phyloP scores from a whole-genome alignment of 331 rosid species.

The Malus hybrid region DNA sequence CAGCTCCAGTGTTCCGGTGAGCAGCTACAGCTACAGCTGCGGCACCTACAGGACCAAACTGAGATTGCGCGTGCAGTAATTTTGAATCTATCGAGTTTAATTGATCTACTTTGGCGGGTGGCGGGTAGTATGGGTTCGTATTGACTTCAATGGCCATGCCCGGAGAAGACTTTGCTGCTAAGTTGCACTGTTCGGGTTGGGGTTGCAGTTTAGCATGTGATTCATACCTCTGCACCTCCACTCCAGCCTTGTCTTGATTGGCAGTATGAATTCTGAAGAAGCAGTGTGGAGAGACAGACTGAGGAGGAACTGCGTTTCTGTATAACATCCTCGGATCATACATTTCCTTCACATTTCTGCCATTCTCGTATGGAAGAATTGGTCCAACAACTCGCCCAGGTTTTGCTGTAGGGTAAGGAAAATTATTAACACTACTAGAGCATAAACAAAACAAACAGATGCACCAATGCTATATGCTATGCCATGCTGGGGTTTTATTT shows the following conservation, averaged over 20 bases:
- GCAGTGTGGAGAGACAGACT: conserved; percentile 44
- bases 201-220: conserved; percentile 40
- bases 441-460: no score
- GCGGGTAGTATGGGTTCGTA: conserved; percentile 39
- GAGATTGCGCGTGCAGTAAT: conserved; percentile 56
- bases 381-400: conserved; percentile 77
- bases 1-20: conserved; percentile 42
- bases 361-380: conserved; percentile 42
- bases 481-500: no score
- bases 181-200: conserved; percentile 24
- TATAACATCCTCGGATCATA: conserved; percentile 33
- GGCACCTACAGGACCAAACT: conserved; percentile 67
- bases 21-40: conserved; percentile 78
- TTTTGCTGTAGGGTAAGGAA: conserved; percentile 37
- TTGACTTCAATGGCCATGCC: conserved; percentile 32
- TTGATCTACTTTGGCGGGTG: conserved; percentile 34
- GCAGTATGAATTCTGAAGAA: conserved; percentile 31
- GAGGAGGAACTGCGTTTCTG: conserved; percentile 38
- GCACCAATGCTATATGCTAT: no score
- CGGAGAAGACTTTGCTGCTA: conserved; percentile 17
- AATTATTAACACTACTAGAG: background rate
- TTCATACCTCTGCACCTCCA: conserved; percentile 26
- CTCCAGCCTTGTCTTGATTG: conserved; percentile 23
- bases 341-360: conserved; percentile 38
- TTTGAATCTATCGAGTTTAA: conserved; percentile 39